phyloP scores from a whole-genome alignment of 495 filamentous ascomycete genomes.

The Cryomyces minteri region DNA sequence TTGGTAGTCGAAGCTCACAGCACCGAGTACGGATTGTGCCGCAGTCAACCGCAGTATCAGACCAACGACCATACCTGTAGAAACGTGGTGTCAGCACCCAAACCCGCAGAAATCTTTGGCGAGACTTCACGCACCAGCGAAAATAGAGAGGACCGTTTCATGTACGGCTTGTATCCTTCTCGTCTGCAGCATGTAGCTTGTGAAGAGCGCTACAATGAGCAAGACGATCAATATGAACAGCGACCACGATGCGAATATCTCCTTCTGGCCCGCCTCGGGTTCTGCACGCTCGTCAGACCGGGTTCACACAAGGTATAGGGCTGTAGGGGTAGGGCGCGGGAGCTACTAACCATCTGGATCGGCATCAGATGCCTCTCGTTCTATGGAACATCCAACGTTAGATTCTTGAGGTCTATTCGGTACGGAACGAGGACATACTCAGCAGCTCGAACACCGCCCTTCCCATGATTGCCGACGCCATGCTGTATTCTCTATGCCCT shows the following conservation, averaged over 20 bases:
- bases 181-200: slow-evolving; percentile 88
- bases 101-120: background rate
- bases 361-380: slow-evolving; percentile 18
- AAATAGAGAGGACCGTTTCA: slow-evolving; percentile 95
- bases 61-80: slow-evolving; percentile 81
- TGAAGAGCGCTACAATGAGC: slow-evolving; percentile 85
- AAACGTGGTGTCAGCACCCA: background rate
- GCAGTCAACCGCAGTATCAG: slow-evolving; percentile 67
- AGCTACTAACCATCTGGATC: slow-evolving; percentile 16
- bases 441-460: slow-evolving; percentile 21
- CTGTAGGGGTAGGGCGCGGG: too few species aligned
- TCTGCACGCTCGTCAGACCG: slow-evolving; percentile 10
- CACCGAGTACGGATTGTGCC: slow-evolving; percentile 62
- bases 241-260: slow-evolving; percentile 89
- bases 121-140: slow-evolving; percentile 50
- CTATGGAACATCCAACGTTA: slow-evolving; percentile 20
- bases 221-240: slow-evolving; percentile 90
- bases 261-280: slow-evolving; percentile 55
- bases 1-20: slow-evolving; percentile 92
- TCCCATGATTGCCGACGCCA: slow-evolving; percentile 19
- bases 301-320: too few species aligned
- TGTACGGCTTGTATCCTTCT: slow-evolving; percentile 93
- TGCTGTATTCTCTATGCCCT: slow-evolving; percentile 1
- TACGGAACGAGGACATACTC: slow-evolving; percentile 10
- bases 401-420: background rate